Evolutionary conservation across 2,329 filamentous ascomycete genomes (phyloP), one percentile per base, ranked within the genome.

Genomic region (Paecilomyces sp.): DNA sequence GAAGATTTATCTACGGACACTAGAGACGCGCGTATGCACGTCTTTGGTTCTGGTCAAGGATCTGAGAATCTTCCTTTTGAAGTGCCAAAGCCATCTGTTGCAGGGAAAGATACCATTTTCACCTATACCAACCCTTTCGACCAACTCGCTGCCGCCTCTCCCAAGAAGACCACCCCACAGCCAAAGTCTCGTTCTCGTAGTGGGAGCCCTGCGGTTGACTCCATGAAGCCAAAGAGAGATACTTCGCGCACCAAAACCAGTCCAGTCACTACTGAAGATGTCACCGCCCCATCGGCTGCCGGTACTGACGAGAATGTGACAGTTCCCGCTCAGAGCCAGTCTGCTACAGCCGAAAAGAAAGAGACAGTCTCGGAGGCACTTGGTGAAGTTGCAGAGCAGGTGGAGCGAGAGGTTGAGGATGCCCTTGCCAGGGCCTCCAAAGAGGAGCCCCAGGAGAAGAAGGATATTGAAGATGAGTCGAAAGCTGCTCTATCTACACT

Each of bases 101-200:
- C 74, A 7, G 73, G 75, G 54, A 72, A 68, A 64, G 73, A 72
- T 64, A 71, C 81, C 57, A 79, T 87, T 58, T 90, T 90, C 72
- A 89, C 82, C 30, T 89, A 90, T 73, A 81, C 86, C 66, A 90
- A 90, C 66, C 88, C 88, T 1, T 90, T 90, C 66, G 87, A 90
- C 60, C 82, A 88, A 67, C 77, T 90, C 62, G 83, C 85, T 60
- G 85, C 86, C 52, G 85, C 85, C 2, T 88, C 86, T 62, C 85
- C 86, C 41, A 82, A 83, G 57, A 85, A 84, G 63, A 78, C 77
- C 58, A 82, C 82, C 28, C 80, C 83, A n/a, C 81, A 81, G 66
- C 69, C 70, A 34, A 70, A 72, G 56, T 68, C 72, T 58, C 65
- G 63, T 47, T 64, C 60, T 13, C 72, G 78, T 73, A 68, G 73